Base-by-base conservation (phyloP, 1,284 basidiomycete genomes). In the Kalmanozyma brasiliensis region DNA sequence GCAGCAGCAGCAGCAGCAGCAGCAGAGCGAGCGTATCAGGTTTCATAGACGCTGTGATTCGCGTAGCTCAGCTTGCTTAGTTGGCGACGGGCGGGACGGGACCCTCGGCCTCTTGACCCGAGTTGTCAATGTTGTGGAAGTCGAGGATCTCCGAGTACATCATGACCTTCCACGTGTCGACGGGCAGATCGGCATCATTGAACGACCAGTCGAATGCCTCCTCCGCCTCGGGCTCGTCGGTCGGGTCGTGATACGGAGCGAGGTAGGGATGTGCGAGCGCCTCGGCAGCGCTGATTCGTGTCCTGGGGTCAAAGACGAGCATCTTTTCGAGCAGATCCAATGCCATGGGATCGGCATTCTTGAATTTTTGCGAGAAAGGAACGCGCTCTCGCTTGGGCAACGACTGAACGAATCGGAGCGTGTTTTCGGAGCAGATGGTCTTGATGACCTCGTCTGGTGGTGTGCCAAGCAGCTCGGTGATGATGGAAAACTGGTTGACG, bases 401-500 rank as follows among this genome's bases (percentile, higher is more conserved):
- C 77, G 92, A 94, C 84, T 98, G 93, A 16, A 99, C 96, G 83
- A 99, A 99, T 46, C 94, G 90, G n/a, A 99, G 89, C 14, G 95
- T 99, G 85, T 98, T 98, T 85, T 98, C 95, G 79, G 91, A 94
- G 65, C 92, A 93, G 81, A 98, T 98, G 47, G 95, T 98, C 84
- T 96, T 90, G 79, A 99, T 98, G 83, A 98, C 96, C 86, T 98
- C 95, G 87, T 98, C 94, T 16, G 95, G 93, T 42, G 95, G 95
- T 19, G 96, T 98, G 58, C 95, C 96, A 51, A 99, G 86, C 17
- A 98, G 85, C 83, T 99, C 96, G 46, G 95, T 98, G 85, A 99
- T 99, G 85, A 99, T 98, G 34, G 94, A 97, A 85, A 99, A 98
- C 83, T 99, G 95, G 85, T 99, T 96, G 76, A 98, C 96, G 84